phyloP scores from a whole-genome alignment of 2,329 filamentous ascomycete genomes.

The Dactylellina parvicollis region DNA sequence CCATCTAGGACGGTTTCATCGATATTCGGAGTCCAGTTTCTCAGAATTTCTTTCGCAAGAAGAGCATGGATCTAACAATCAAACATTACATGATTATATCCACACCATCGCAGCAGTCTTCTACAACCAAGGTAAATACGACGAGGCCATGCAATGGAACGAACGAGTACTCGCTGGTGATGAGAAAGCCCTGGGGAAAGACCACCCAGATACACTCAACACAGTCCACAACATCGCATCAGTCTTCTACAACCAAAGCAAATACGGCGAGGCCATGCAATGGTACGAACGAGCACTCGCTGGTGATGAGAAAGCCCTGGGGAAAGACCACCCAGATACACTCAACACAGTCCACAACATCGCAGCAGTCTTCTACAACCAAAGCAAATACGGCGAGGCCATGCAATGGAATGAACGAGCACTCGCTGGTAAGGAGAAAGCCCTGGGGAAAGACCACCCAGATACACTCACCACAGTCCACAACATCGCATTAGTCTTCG shows the following conservation, averaged over 20 bases:
- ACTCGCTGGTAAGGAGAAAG: slow-evolving; percentile 1
- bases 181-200: too few relatives aligned
- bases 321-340: slow-evolving; percentile 12
- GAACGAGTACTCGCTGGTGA: too few relatives aligned
- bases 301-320: slow-evolving; percentile 30
- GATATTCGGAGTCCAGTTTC: slow-evolving; percentile 2
- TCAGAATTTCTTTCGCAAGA: background rate
- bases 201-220: slow-evolving; percentile 18
- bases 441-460: too few relatives aligned
- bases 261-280: slow-evolving; percentile 46
- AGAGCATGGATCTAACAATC: background rate
- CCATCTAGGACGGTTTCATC: background rate
- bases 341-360: slow-evolving; percentile 23
- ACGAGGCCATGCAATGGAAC: too few relatives aligned
- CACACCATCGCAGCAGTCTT: slow-evolving; percentile 47
- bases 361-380: background rate
- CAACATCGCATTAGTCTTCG: too few relatives aligned
- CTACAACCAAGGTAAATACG: too few relatives aligned
- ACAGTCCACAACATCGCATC: slow-evolving; percentile 44
- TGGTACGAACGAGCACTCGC: slow-evolving; percentile 43
- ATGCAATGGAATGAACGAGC: slow-evolving; percentile 27
- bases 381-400: slow-evolving; percentile 33
- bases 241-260: slow-evolving; percentile 29
- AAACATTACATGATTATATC: background rate
- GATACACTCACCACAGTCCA: too few relatives aligned